Conservation (phyloP, 805 yeast genomes). For the Metschnikowia lachancei region DNA sequence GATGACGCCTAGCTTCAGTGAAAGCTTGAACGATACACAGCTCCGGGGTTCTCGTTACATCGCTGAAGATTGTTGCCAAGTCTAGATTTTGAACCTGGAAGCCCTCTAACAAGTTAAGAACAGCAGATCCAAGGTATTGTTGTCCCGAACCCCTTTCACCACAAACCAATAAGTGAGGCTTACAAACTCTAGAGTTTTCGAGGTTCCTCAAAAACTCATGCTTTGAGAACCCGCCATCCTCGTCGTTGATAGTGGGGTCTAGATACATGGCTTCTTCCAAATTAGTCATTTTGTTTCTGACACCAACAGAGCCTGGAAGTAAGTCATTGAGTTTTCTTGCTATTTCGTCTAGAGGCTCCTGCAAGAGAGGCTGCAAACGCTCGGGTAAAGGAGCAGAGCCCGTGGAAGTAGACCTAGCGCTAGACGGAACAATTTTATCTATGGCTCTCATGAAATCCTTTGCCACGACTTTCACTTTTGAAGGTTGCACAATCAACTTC, state of each 20-base stretch:
- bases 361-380: conserved; percentile 61
- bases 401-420: conserved; percentile 77
- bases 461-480: conserved; percentile 67
- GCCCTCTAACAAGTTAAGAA: conserved; percentile 80
- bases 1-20: conserved; percentile 83
- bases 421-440: conserved; percentile 86
- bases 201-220: conserved; percentile 57
- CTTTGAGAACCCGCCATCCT: conserved; percentile 64
- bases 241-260: conserved; percentile 53
- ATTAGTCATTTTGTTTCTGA: conserved; percentile 47
- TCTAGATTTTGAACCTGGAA: conserved; percentile 86
- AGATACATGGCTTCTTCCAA: conserved; percentile 69
- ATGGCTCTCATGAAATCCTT: conserved; percentile 84
- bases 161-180: conserved; percentile 74
- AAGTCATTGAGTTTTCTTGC: conserved; percentile 49
- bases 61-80: conserved; percentile 71
- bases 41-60: conserved; percentile 78
- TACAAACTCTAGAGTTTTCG: conserved; percentile 63
- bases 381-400: conserved; percentile 78
- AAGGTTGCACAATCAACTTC: conserved; percentile 71
- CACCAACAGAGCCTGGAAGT: conserved; percentile 51
- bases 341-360: conserved; percentile 47
- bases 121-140: conserved; percentile 77
- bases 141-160: conserved; percentile 86
- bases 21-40: conserved; percentile 79